Percentiles rank a stretch among this genome's conserved stretches.
Conservation (phyloP, 2,329 filamentous ascomycete species). For the Tolypocladium amazonense region DNA sequence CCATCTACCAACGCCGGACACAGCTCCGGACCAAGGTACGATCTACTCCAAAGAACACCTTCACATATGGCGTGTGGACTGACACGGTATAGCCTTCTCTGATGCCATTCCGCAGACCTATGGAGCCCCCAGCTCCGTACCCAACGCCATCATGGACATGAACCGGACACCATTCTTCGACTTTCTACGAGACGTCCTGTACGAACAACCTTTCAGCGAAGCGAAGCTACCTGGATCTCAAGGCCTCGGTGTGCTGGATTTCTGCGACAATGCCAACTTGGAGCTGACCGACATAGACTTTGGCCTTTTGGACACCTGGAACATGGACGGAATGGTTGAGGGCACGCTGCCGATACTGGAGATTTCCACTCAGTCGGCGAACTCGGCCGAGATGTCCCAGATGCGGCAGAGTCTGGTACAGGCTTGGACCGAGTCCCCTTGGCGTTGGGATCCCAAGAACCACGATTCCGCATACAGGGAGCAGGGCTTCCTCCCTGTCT, state of each 20-base stretch:
- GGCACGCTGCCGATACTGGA: constrained; percentile 10
- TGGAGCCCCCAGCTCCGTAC: neutral
- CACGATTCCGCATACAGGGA: constrained; percentile 33
- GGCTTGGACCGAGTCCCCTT: constrained; percentile 39
- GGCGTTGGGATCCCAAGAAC: constrained; percentile 37
- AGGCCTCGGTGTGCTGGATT: constrained; percentile 35
- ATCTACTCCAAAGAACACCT: neutral
- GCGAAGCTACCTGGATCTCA: constrained; percentile 26
- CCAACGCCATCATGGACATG: constrained; percentile 14
- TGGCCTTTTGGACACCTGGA: constrained; percentile 38
- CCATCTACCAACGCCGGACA: constrained; percentile 24
- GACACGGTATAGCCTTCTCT: constrained; percentile 3
- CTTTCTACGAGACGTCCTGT: constrained; percentile 40
- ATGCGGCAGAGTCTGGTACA: constrained; percentile 37
- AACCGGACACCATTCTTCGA: constrained; percentile 34
- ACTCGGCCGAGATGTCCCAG: constrained; percentile 29
- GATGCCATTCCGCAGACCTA: constrained; percentile 3
- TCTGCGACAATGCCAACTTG: constrained; percentile 36
- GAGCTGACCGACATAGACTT: constrained; percentile 43
- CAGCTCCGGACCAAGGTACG: constrained; percentile 16
- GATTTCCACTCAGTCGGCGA: constrained; percentile 18
- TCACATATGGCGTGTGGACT: neutral
- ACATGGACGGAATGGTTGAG: constrained; percentile 24
- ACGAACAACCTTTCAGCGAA: constrained; percentile 29
- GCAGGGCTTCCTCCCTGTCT: constrained; percentile 33